phyloP scores from a whole-genome alignment of 192 early-diverging fungal genomes.

The Backusella australiensis region DNA sequence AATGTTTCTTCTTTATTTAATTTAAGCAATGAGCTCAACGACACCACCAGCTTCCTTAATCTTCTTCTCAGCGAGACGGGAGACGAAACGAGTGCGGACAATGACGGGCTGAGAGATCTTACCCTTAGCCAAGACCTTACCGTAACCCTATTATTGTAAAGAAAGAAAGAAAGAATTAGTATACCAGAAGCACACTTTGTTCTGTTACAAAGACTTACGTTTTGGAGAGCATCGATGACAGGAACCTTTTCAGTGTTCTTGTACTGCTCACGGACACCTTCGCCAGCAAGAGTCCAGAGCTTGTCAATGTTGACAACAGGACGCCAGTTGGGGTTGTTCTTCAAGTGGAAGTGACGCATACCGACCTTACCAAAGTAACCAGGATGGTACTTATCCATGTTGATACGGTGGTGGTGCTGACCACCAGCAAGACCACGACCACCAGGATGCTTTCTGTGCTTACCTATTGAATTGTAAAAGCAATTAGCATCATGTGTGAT shows the following conservation, averaged over 20 bases:
- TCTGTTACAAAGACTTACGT: slow-evolving; percentile 13
- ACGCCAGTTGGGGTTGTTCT: slow-evolving; percentile 82
- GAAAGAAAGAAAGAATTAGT: background rate
- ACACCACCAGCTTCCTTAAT: slow-evolving; percentile 96
- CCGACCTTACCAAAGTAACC: slow-evolving; percentile 99
- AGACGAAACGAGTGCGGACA: slow-evolving; percentile 93
- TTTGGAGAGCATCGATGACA: slow-evolving; percentile 84
- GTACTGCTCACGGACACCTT: slow-evolving; percentile 80
- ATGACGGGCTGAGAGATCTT: slow-evolving; percentile 91
- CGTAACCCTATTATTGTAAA: slow-evolving; percentile 60
- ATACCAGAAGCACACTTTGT: background rate
- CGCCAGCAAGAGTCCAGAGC: slow-evolving; percentile 89
- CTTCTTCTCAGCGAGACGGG: slow-evolving; percentile 95
- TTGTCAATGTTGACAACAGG: slow-evolving; percentile 93
- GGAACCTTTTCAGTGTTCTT: slow-evolving; percentile 88
- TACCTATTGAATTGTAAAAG: slow-evolving; percentile 36
- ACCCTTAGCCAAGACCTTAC: slow-evolving; percentile 98
- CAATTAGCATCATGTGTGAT: too few species aligned
- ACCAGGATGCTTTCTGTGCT: slow-evolving; percentile 99
- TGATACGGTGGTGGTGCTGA: slow-evolving; percentile 99
- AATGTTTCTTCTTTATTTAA: background rate
- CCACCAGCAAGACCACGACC: slow-evolving; percentile 99
- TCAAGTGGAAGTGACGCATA: slow-evolving; percentile 99
- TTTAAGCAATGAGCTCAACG: slow-evolving; percentile 62
- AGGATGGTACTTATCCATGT: slow-evolving; percentile 99